These are phyloP conservation scores for Apiotrichum domesticum DNA, from an alignment of 1,284 basidiomycete species.

Conservation along the genomic window DNA sequence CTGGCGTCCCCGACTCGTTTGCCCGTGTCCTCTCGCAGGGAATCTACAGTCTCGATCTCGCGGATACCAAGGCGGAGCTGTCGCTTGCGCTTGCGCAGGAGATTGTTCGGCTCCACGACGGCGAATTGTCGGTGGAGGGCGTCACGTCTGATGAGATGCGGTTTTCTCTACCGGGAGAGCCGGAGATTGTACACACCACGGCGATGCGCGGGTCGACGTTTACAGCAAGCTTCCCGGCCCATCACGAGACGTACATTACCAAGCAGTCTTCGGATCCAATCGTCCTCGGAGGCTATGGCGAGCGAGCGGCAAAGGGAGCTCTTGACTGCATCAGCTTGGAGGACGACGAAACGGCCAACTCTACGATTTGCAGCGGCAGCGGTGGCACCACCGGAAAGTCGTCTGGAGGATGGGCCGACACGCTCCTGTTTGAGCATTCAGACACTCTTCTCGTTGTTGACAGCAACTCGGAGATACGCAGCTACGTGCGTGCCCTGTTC, in stretches of 20 bases:
- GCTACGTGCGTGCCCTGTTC: constrained; percentile 39
- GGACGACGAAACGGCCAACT: too few relatives aligned
- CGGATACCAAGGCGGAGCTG: constrained; percentile 10
- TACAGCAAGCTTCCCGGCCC: constrained; percentile 14
- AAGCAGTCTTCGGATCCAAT: too few relatives aligned
- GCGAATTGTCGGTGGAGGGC: constrained; percentile 38
- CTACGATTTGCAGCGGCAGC: too few relatives aligned
- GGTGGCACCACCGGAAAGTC: too few relatives aligned
- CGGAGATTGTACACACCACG: neutral
- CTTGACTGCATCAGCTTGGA: too few relatives aligned
- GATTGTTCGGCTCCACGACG: constrained; percentile 46
- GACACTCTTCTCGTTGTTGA: constrained; percentile 29
- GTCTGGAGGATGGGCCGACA: neutral
- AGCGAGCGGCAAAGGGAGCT: too few relatives aligned
- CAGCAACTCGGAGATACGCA: constrained; percentile 37
- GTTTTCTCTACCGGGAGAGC: constrained; percentile 1
- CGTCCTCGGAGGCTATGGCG: too few relatives aligned
- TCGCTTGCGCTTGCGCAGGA: constrained; percentile 33
- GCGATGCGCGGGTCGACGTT: constrained; percentile 10
- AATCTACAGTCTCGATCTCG: neutral
- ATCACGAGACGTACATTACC: too few relatives aligned
- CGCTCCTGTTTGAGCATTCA: constrained; percentile 20
- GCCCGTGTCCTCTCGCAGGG: constrained; percentile 5
- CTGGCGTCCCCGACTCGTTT: constrained; percentile 34
- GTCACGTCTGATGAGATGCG: too few relatives aligned